Evolutionary conservation across 768 basidiomycete genomes (phyloP).

Genomic region (Boletus rufocinnamomeus): DNA sequence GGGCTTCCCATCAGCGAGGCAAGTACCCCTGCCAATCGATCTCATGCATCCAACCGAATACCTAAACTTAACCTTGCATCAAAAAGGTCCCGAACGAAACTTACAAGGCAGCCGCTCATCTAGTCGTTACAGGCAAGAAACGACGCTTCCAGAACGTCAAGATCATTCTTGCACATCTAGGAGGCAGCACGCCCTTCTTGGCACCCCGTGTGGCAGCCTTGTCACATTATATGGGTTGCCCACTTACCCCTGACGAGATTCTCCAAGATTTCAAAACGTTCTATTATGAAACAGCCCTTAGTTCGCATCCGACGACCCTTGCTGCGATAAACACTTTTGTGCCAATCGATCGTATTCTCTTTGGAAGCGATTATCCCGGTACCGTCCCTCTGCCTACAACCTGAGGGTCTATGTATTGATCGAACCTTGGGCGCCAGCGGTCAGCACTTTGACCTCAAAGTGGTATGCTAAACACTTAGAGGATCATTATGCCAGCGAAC

Average conservation of each 20-base stretch:
- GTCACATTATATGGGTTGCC: slow-evolving; percentile 69
- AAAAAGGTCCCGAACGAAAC: slow-evolving; percentile 73
- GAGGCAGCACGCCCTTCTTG: slow-evolving; percentile 66
- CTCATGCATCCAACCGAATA: background rate
- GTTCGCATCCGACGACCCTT: slow-evolving; percentile 55
- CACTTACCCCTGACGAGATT: slow-evolving; percentile 63
- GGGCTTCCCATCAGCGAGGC: slow-evolving; percentile 74
- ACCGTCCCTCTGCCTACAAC: slow-evolving; percentile 14
- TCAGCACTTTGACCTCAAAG: slow-evolving; percentile 50
- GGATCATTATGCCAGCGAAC: slow-evolving; percentile 46
- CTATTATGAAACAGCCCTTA: slow-evolving; percentile 75
- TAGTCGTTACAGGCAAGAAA: slow-evolving; percentile 72
- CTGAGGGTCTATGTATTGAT: slow-evolving; percentile 1
- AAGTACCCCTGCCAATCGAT: slow-evolving; percentile 14
- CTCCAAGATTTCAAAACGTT: slow-evolving; percentile 68
- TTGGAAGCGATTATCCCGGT: slow-evolving; percentile 82
- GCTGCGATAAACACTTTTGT: slow-evolving; percentile 54
- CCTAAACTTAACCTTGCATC: slow-evolving; percentile 7
- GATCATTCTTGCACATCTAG: slow-evolving; percentile 73
- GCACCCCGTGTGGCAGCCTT: slow-evolving; percentile 70
- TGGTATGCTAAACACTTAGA: slow-evolving; percentile 65
- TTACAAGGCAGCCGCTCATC: slow-evolving; percentile 77
- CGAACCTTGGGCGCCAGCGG: slow-evolving; percentile 43
- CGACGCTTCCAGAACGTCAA: slow-evolving; percentile 59
- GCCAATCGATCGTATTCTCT: slow-evolving; percentile 53